Conservation (phyloP, 805 yeast species). For the Yamadazyma sp. region DNA sequence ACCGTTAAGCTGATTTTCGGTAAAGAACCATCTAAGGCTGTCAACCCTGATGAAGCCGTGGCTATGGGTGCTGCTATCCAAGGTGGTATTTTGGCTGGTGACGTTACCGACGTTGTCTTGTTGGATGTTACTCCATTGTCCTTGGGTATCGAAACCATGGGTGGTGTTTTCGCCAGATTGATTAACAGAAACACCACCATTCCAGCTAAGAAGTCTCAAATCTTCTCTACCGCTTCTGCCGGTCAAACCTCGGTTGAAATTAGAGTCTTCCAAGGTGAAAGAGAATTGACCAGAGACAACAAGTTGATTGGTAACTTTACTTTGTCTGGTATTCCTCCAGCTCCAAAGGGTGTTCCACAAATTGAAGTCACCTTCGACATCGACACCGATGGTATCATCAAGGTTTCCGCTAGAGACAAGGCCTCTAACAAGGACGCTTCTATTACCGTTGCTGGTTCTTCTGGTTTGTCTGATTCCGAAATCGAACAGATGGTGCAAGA, state of each 20-base stretch:
- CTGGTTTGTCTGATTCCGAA: constrained; percentile 87
- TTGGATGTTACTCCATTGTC: constrained; percentile 89
- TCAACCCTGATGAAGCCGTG: constrained; percentile 93
- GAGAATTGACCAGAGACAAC: constrained; percentile 97
- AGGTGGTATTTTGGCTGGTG: constrained; percentile 95
- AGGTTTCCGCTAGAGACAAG: constrained; percentile 92
- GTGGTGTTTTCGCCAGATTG: constrained; percentile 94
- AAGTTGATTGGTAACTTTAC: constrained; percentile 97
- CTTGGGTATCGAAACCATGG: constrained; percentile 95
- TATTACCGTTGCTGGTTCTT: constrained; percentile 94
- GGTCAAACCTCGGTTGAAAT: constrained; percentile 97
- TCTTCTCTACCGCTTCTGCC: constrained; percentile 93
- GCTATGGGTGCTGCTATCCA: constrained; percentile 98
- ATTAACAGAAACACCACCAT: constrained; percentile 93
- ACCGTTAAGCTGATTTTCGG: constrained; percentile 76
- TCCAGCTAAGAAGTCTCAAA: constrained; percentile 95
- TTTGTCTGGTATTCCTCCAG: constrained; percentile 91
- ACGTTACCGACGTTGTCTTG: constrained; percentile 85
- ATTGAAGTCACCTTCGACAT: constrained; percentile 93
- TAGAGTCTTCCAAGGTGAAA: constrained; percentile 99
- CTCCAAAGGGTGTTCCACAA: constrained; percentile 93
- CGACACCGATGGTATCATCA: constrained; percentile 96
- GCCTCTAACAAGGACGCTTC: constrained; percentile 92
- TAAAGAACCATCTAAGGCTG: constrained; percentile 84
- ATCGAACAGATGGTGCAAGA: constrained; percentile 89